Base-by-base conservation (phyloP, 768 basidiomycete genomes). In the Tephrocybe sp. region DNA sequence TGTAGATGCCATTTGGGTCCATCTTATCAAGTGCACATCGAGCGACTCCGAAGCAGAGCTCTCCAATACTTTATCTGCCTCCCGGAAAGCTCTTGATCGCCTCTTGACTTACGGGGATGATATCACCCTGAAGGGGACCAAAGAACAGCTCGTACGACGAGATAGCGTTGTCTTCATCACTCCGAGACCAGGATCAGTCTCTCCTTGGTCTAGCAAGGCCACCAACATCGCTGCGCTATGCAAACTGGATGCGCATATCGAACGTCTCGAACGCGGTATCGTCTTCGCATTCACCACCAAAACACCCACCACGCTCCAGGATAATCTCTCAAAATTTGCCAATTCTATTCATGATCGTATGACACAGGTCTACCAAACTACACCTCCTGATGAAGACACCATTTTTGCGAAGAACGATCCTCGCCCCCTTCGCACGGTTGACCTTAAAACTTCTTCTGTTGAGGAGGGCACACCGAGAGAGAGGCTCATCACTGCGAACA, bases 201-300 rank as follows among this genome's bases (percentile, higher is more conserved):
- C 96, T 3, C 95, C 97, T 2, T 99, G 97, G 97, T 98, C 96
- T 4, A 96, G 91, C 69, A 99, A 99, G 71, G 96, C 97, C 2
- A 98, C 96, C 0, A 95, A 99, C 65, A 98, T 99, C 49, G 81
- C 95, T 18, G 72, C 72, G 8, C 82, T 98, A 46, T 99, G 97
- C 73, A 87, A 86, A 47, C 84, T 99, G 2, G 82, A 77, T 17
- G 65, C 68, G 2, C 74, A 84, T 48, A 71, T 99, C 46, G 81
- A 88, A 55, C 81, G 97, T 33, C 70, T 99, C 50, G 97, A 99
- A 66, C 83, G 97, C 17, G 95, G 96, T 6, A 59, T 84, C 17
- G 83, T 78, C 4, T 92, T 86, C 60, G 74, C 80, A 47, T 75
- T 97, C 67, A 72, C 48, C 26, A 55, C 75, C 26, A 74, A 78